Conservation (phyloP, 2,329 filamentous ascomycete genomes). For the Penicillium corylophilum region DNA sequence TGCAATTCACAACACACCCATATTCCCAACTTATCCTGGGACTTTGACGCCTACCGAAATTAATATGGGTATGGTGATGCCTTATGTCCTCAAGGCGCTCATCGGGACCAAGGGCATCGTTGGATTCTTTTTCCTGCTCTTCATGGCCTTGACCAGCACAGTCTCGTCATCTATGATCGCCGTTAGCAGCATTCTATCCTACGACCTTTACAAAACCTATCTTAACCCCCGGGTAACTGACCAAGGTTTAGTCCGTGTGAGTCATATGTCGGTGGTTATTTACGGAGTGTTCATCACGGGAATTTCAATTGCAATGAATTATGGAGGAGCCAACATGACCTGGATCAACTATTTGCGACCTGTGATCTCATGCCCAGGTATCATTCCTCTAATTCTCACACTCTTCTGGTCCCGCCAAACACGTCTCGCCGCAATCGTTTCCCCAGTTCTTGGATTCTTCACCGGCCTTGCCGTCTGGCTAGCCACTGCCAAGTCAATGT, state of each 20-base stretch:
- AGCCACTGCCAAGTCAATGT: slow-evolving; percentile 39
- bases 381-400: slow-evolving; percentile 47
- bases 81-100: slow-evolving; percentile 46
- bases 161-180: slow-evolving; percentile 54
- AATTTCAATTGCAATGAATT: slow-evolving; percentile 49
- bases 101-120: slow-evolving; percentile 46
- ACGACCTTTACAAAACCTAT: slow-evolving; percentile 54
- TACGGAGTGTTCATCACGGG: slow-evolving; percentile 51
- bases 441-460: slow-evolving; percentile 42
- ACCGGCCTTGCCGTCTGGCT: slow-evolving; percentile 49
- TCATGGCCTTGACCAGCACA: slow-evolving; percentile 54
- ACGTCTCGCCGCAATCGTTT: slow-evolving; percentile 42
- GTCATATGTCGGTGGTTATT: slow-evolving; percentile 50
- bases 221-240: slow-evolving; percentile 49
- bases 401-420: slow-evolving; percentile 50
- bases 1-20: slow-evolving; percentile 48
- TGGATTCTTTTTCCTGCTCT: slow-evolving; percentile 50
- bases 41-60: slow-evolving; percentile 43
- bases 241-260: slow-evolving; percentile 43
- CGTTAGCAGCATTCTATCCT: slow-evolving; percentile 51
- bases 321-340: slow-evolving; percentile 51
- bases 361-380: slow-evolving; percentile 45
- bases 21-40: slow-evolving; percentile 47
- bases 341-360: slow-evolving; percentile 47
- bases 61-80: slow-evolving; percentile 49